phyloP scores from a whole-genome alignment of 2,329 filamentous ascomycete species.

The Chrysoporthe cubensis region DNA sequence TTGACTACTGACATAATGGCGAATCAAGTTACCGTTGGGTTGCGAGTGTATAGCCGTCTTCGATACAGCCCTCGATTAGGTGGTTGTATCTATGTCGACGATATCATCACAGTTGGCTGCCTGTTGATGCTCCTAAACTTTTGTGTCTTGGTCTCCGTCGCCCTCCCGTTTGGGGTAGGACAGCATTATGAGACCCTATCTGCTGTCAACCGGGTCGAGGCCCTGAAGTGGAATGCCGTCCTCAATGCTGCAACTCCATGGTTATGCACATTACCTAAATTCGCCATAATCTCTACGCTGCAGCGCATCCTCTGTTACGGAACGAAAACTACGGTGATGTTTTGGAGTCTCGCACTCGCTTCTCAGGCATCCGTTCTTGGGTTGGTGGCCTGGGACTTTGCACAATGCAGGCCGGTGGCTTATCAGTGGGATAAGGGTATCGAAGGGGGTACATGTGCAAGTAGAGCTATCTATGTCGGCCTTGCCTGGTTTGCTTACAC shows the following conservation, averaged over 20 bases:
- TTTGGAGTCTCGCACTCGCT: conserved; percentile 38
- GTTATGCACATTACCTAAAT: conserved; percentile 41
- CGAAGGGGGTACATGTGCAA: conserved; percentile 32
- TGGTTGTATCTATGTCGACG: conserved; percentile 37
- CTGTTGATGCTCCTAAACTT: conserved; percentile 36
- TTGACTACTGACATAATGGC: conserved; percentile 6
- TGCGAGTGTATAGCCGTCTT: conserved; percentile 36
- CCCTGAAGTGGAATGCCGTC: conserved; percentile 39
- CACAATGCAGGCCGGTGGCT: conserved; percentile 36
- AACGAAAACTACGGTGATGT: conserved; percentile 35
- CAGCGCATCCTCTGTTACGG: conserved; percentile 39
- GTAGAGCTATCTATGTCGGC: conserved; percentile 31
- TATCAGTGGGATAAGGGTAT: conserved; percentile 36
- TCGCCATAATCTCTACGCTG: conserved; percentile 39
- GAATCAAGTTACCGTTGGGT: conserved; percentile 32
- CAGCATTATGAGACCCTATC: conserved; percentile 32
- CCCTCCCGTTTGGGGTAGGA: conserved; percentile 36
- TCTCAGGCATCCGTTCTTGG: conserved; percentile 39
- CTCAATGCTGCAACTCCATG: conserved; percentile 39
- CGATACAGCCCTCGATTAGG: conserved; percentile 28
- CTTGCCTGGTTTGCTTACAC: conserved; percentile 38
- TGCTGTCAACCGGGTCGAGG: conserved; percentile 18
- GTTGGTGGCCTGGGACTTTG: conserved; percentile 38
- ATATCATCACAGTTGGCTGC: conserved; percentile 38
- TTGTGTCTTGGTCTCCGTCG: conserved; percentile 37